Conservation (phyloP, 2,329 filamentous ascomycete species). For the Cladorrhinum sp. region DNA sequence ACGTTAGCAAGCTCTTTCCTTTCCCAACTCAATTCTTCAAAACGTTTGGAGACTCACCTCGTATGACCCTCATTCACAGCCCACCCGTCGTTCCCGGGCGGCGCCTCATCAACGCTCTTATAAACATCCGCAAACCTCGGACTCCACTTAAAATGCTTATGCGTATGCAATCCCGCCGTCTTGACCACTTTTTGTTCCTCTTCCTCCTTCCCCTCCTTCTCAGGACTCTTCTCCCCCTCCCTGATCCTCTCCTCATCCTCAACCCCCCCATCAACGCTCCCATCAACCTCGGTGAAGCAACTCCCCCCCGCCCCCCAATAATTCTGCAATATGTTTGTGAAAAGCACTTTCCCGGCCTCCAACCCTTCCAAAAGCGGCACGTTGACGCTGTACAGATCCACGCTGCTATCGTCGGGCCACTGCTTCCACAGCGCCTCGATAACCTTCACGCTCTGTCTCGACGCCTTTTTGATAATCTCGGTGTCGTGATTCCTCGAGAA, state of each 20-base stretch:
- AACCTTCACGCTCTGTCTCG: slow-evolving; percentile 68
- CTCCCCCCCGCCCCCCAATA: slow-evolving; percentile 80
- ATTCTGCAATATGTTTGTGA: slow-evolving; percentile 85
- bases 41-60: too few species aligned
- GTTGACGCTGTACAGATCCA: slow-evolving; percentile 89
- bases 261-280: slow-evolving; percentile 61
- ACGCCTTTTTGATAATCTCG: slow-evolving; percentile 73
- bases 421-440: slow-evolving; percentile 75
- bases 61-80: slow-evolving; percentile 83
- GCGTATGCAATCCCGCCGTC: slow-evolving; percentile 53
- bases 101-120: slow-evolving; percentile 74
- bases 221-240: slow-evolving; percentile 54
- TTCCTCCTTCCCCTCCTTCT: slow-evolving; percentile 33
- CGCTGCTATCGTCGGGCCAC: slow-evolving; percentile 63
- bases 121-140: slow-evolving; percentile 85
- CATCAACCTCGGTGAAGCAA: slow-evolving; percentile 79
- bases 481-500: slow-evolving; percentile 82
- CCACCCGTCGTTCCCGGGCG: slow-evolving; percentile 89
- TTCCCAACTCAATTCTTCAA: too few species aligned
- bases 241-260: slow-evolving; percentile 73
- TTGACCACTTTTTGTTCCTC: too few species aligned
- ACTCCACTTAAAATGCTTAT: slow-evolving; percentile 94
- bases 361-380: slow-evolving; percentile 80
- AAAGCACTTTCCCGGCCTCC: slow-evolving; percentile 69
- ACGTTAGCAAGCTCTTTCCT: slow-evolving; percentile 13